Conservation (phyloP, 2,329 filamentous ascomycete species). For the Lasiodiplodia theobromae region DNA sequence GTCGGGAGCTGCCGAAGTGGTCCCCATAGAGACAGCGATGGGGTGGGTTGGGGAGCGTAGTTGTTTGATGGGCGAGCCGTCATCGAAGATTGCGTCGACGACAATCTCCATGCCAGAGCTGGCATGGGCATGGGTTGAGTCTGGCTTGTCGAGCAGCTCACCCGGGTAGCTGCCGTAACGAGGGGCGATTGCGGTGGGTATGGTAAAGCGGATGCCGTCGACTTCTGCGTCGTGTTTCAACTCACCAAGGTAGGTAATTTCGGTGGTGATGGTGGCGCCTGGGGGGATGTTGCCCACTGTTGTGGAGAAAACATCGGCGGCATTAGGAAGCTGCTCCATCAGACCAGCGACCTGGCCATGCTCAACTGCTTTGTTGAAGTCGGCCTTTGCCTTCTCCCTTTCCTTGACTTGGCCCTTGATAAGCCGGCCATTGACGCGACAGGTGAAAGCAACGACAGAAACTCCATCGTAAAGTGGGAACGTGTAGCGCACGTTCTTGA, state of each 20-base stretch:
- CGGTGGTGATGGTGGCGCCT: slow-evolving; percentile 62
- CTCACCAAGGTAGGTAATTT: slow-evolving; percentile 73
- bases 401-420: slow-evolving; percentile 73
- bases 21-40: slow-evolving; percentile 70
- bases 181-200: slow-evolving; percentile 72
- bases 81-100: slow-evolving; percentile 66
- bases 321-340: slow-evolving; percentile 66
- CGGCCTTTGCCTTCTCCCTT: slow-evolving; percentile 65
- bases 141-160: slow-evolving; percentile 35
- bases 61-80: slow-evolving; percentile 63
- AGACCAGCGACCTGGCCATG: slow-evolving; percentile 69
- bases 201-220: slow-evolving; percentile 72
- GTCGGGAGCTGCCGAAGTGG: slow-evolving; percentile 55
- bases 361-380: slow-evolving; percentile 65
- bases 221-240: slow-evolving; percentile 74
- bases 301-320: slow-evolving; percentile 72
- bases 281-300: slow-evolving; percentile 72
- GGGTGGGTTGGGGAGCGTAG: slow-evolving; percentile 73
- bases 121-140: slow-evolving; percentile 31
- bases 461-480: slow-evolving; percentile 79
- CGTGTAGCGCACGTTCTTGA: slow-evolving; percentile 67
- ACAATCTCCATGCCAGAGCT: slow-evolving; percentile 59
- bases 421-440: slow-evolving; percentile 65
- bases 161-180: slow-evolving; percentile 65
- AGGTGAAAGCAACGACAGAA: slow-evolving; percentile 72